phyloP scores from a whole-genome alignment of 768 basidiomycete species.

The Tricholoma saponaceum region DNA sequence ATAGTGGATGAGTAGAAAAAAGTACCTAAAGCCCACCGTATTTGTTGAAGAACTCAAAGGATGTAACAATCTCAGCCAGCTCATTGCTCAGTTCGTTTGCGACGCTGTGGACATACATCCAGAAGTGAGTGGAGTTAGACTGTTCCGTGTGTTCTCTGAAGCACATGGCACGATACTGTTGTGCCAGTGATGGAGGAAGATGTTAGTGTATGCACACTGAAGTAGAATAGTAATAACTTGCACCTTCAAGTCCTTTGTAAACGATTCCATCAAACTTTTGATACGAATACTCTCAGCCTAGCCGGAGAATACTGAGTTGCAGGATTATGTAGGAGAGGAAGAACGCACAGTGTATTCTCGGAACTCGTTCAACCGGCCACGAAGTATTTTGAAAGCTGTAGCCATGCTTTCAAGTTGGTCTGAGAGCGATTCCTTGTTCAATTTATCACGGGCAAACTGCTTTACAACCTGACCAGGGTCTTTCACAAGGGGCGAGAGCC shows the following conservation, averaged over 20 bases:
- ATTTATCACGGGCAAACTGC: neutral
- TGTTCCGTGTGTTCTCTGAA: slow-evolving; percentile 3
- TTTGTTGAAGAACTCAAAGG: slow-evolving; percentile 13
- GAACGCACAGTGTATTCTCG: slow-evolving; percentile 16
- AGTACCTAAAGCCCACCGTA: slow-evolving; percentile 7
- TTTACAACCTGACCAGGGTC: neutral
- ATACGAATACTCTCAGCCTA: slow-evolving; percentile 13
- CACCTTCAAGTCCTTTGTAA: slow-evolving; percentile 11
- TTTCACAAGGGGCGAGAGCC: neutral
- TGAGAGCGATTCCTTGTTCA: neutral
- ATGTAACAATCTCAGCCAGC: slow-evolving; percentile 5
- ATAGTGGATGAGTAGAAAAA: neutral
- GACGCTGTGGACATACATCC: slow-evolving; percentile 12
- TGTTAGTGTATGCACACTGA: neutral
- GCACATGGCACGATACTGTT: slow-evolving; percentile 14
- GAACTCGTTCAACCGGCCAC: slow-evolving; percentile 14
- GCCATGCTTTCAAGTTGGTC: slow-evolving; percentile 8
- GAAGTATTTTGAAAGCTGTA: slow-evolving; percentile 7
- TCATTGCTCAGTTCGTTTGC: slow-evolving; percentile 10
- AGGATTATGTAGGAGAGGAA: neutral
- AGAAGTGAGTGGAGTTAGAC: slow-evolving; percentile 5
- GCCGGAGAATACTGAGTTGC: neutral
- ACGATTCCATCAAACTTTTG: slow-evolving; percentile 8
- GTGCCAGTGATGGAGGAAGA: neutral
- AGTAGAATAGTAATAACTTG: neutral